Percentiles rank a stretch among this genome's conserved stretches.
These are phyloP conservation scores for Leccinum insolens DNA, from an alignment of 1,284 basidiomycete genomes.

Conservation along the genomic window DNA sequence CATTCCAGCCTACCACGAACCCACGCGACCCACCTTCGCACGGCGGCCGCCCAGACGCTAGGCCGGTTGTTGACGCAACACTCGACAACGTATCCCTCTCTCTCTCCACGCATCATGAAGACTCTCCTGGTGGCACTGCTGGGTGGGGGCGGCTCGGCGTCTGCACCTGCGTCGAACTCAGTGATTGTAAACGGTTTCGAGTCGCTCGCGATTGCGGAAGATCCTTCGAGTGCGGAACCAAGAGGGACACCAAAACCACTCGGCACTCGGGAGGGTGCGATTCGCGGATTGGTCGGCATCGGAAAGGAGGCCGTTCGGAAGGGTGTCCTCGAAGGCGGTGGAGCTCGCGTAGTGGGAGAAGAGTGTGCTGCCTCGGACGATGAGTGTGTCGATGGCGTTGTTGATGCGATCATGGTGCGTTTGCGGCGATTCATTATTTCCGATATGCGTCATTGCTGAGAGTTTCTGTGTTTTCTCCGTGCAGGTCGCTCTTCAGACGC, in stretches of 20 bases:
- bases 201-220: constrained; percentile 27
- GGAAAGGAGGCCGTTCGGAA: constrained; percentile 83
- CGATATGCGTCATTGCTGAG: background rate
- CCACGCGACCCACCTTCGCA: constrained; percentile 68
- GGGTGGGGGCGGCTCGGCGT: constrained; percentile 20
- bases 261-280: constrained; percentile 83
- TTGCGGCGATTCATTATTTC: background rate
- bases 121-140: constrained; percentile 89
- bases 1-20: constrained; percentile 77
- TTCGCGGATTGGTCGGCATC: constrained; percentile 81
- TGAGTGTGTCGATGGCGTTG: constrained; percentile 42
- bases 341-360: constrained; percentile 69
- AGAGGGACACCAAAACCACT: constrained; percentile 63
- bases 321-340: constrained; percentile 76
- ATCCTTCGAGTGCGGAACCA: constrained; percentile 18
- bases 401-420: constrained; percentile 61
- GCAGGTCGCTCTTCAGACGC: constrained; percentile 61
- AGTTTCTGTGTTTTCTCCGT: background rate
- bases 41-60: constrained; percentile 80
- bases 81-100: constrained; percentile 83
- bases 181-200: constrained; percentile 32
- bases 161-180: constrained; percentile 15
- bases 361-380: constrained; percentile 52
- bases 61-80: constrained; percentile 76
- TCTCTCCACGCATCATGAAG: constrained; percentile 89